These are phyloP conservation scores for Wallacemonas collosoma DNA, from an alignment of 208 protist genomes.

Conservation along the genomic window DNA sequence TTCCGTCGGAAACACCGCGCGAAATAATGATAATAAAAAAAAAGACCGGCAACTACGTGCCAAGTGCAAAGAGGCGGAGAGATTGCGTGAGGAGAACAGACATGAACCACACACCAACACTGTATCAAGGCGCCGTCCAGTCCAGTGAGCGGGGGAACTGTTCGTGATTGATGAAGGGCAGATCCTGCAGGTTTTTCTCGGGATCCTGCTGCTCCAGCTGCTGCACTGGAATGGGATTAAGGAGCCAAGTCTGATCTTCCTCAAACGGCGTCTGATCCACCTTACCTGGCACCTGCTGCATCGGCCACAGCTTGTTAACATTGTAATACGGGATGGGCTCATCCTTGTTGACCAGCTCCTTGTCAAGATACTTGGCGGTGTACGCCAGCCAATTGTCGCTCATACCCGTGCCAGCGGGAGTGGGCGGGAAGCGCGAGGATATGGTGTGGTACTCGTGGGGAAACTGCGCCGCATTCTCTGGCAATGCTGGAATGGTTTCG, in stretches of 20 bases:
- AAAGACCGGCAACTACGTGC: too few species aligned
- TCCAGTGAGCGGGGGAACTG: constrained; percentile 88
- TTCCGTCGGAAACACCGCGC: too few species aligned
- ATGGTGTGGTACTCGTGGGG: constrained; percentile 88
- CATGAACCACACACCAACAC: neutral
- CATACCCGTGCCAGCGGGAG: constrained; percentile 37
- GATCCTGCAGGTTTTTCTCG: constrained; percentile 86
- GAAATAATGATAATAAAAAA: too few species aligned
- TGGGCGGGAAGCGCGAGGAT: constrained; percentile 75
- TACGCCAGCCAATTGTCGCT: constrained; percentile 83
- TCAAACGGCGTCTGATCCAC: constrained; percentile 87
- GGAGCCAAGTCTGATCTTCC: constrained; percentile 91
- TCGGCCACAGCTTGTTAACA: constrained; percentile 87
- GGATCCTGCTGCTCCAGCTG: constrained; percentile 83
- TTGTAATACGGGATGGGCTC: constrained; percentile 77
- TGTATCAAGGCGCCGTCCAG: constrained; percentile 76
- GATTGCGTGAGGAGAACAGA: too few species aligned
- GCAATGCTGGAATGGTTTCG: constrained; percentile 48
- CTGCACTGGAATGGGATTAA: constrained; percentile 86
- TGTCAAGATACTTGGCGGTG: constrained; percentile 84
- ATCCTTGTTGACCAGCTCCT: constrained; percentile 56
- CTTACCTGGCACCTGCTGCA: constrained; percentile 88
- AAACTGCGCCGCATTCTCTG: constrained; percentile 71
- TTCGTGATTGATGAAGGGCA: constrained; percentile 90
- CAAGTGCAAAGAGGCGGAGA: too few species aligned